Base-by-base conservation (phyloP, 257 asterid species). In the Scutellaria baicalensis region DNA sequence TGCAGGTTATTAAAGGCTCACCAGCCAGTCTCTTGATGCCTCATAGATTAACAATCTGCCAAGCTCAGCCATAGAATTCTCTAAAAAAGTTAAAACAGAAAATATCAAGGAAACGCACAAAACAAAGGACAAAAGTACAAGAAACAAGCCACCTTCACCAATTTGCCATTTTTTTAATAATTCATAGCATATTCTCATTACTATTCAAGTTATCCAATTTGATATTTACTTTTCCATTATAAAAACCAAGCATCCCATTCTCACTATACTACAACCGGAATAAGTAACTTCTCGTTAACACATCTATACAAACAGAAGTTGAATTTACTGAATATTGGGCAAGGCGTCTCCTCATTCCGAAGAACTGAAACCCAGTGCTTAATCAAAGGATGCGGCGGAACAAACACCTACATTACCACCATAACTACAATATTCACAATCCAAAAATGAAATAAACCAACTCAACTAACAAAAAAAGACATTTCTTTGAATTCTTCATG, bases 361-460 rank as follows among this genome's bases (percentile, higher is more conserved):
- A 94, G 88, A 79, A 94, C 93, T 23, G 99, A 85, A 82, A 94
- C 79, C 99, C 99, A 94, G 74, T 94, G 99, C 86, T 94, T 91
- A 59, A 94, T 88, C 74, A 91, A 79, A 59, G 97, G 95, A 79
- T 94, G 99, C 14, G 95, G 97, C 56, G 99, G 99, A 57, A 94
- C 99, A 81, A 83, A 91, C 50, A 91, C 96, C 99, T 94, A 65
- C 48, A 43, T 20, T 69, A 36, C 44, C 57, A 59, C 23, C 74
- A 54, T 44, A 56, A 18, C 8, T n/a, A n/a, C n/a, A n/a, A n/a
- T n/a, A n/a, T 20, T 55, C n/a, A 23, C 11, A 11, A 11, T 38
- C 60, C 36, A 54, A 6, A 52, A 20, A 20, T 52, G n/a, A 52
- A 47, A 31, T 11, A 56, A 3, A 50, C 18, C 57, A 57, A 27